These are phyloP conservation scores for Echria macrotheca DNA, from an alignment of 495 filamentous ascomycete species.

Conservation along the genomic window DNA sequence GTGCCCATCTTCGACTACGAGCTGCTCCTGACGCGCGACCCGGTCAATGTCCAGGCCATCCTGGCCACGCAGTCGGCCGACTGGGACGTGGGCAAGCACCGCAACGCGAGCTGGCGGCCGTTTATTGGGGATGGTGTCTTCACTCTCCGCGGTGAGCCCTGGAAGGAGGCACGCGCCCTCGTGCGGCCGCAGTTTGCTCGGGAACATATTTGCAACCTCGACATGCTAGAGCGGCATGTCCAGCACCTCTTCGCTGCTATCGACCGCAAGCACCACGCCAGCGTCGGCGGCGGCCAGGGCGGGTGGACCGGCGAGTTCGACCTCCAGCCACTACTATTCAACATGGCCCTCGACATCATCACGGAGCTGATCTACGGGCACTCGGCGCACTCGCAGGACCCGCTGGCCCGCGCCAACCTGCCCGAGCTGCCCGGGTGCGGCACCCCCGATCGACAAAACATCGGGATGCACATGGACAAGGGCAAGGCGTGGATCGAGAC, in stretches of 20 bases:
- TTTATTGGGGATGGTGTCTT: slow-evolving; percentile 69
- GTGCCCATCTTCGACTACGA: slow-evolving; percentile 25
- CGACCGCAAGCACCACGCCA: slow-evolving; percentile 8
- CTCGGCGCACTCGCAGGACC: slow-evolving; percentile 33
- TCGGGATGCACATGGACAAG: slow-evolving; percentile 42
- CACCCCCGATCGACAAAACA: slow-evolving; percentile 22
- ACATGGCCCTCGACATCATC: slow-evolving; percentile 61
- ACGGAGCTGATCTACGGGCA: slow-evolving; percentile 72
- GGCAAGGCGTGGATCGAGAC: slow-evolving; percentile 42
- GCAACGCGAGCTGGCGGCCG: slow-evolving; percentile 44
- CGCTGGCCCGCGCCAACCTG: slow-evolving; percentile 9
- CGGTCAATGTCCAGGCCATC: slow-evolving; percentile 58
- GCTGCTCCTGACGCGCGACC: slow-evolving; percentile 50
- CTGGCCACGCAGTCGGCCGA: slow-evolving; percentile 56
- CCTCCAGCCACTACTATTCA: slow-evolving; percentile 60
- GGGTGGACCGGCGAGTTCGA: slow-evolving; percentile 38
- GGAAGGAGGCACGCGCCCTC: slow-evolving; percentile 60
- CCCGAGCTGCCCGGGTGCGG: slow-evolving; percentile 11
- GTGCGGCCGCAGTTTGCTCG: slow-evolving; percentile 60
- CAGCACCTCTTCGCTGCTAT: slow-evolving; percentile 37
- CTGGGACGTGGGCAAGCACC: slow-evolving; percentile 50
- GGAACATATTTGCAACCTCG: slow-evolving; percentile 55
- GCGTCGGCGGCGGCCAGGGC: neutral
- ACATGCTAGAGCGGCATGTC: slow-evolving; percentile 57
- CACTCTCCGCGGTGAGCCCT: slow-evolving; percentile 57